These are phyloP conservation scores for Phytophthora pini DNA, from an alignment of 352 stramenopile species.

Conservation along the genomic window DNA sequence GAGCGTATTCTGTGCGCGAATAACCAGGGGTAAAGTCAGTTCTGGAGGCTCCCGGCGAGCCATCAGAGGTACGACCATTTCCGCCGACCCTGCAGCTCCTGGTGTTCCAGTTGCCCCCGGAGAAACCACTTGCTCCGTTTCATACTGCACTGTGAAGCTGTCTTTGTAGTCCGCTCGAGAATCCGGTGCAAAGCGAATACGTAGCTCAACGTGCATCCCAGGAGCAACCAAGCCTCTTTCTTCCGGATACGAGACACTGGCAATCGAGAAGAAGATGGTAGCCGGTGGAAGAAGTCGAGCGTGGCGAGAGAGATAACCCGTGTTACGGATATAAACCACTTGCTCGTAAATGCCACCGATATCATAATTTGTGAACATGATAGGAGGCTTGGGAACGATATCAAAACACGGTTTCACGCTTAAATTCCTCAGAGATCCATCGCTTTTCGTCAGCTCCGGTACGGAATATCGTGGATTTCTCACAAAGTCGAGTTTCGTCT, in stretches of 20 bases:
- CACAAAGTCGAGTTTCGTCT: slow-evolving; percentile 78
- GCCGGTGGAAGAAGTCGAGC: slow-evolving; percentile 67
- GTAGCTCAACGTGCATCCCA: slow-evolving; percentile 71
- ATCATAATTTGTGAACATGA: slow-evolving; percentile 77
- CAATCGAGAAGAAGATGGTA: slow-evolving; percentile 72
- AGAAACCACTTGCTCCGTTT: slow-evolving; percentile 34
- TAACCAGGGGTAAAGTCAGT: slow-evolving; percentile 67
- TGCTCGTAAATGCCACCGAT: slow-evolving; percentile 83
- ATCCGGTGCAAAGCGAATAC: slow-evolving; percentile 70
- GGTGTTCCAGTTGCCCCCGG: slow-evolving; percentile 18
- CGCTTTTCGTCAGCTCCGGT: slow-evolving; percentile 5
- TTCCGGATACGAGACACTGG: slow-evolving; percentile 58
- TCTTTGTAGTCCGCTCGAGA: slow-evolving; percentile 83
- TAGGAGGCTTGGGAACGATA: slow-evolving; percentile 53
- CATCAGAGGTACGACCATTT: slow-evolving; percentile 53
- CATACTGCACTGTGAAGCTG: slow-evolving; percentile 58
- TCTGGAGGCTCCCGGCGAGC: slow-evolving; percentile 63
- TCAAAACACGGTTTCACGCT: slow-evolving; percentile 40
- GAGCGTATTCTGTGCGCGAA: slow-evolving; percentile 66
- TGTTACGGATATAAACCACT: slow-evolving; percentile 68
- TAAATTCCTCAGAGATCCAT: neutral
- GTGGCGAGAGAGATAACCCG: slow-evolving; percentile 55
- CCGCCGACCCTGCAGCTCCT: slow-evolving; percentile 18
- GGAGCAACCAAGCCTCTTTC: slow-evolving; percentile 68
- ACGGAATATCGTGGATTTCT: slow-evolving; percentile 66